Conservation (phyloP, 2,329 filamentous ascomycete genomes). For the Alternaria ethzedia region DNA sequence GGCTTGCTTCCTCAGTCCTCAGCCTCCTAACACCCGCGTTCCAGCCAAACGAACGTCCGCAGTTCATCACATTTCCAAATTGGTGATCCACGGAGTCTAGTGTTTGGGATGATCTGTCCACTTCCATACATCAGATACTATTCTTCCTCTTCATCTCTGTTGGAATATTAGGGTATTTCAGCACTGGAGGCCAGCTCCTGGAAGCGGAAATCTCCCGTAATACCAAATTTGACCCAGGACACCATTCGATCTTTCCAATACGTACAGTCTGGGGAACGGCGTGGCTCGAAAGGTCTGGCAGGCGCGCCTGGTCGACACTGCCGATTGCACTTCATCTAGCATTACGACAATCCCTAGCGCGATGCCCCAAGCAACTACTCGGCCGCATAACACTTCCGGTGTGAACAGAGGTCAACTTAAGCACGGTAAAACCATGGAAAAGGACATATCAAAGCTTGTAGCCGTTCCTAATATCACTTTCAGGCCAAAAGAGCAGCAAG, state of each 20-base stretch:
- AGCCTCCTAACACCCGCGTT: background rate
- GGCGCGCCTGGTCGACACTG: background rate
- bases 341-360: background rate
- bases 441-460: constrained; percentile 2
- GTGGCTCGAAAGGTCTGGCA: background rate
- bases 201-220: background rate
- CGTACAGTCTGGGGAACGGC: background rate
- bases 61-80: background rate
- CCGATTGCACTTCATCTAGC: background rate
- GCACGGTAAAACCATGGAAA: background rate
- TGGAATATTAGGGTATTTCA: rapidly evolving
- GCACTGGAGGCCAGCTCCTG: background rate
- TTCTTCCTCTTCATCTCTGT: rapidly evolving
- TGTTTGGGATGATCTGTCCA: background rate
- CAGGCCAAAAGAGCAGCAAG: background rate
- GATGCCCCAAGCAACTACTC: background rate
- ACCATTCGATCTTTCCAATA: rapidly evolving
- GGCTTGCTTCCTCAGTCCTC: background rate
- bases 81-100: background rate
- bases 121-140: background rate
- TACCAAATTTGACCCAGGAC: background rate
- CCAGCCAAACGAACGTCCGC: background rate
- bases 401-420: background rate
- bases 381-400: background rate
- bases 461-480: constrained; percentile 7